Evolutionary conservation across 345 rosid species (phyloP).

Genomic region (Hibiscus mutabilis): DNA sequence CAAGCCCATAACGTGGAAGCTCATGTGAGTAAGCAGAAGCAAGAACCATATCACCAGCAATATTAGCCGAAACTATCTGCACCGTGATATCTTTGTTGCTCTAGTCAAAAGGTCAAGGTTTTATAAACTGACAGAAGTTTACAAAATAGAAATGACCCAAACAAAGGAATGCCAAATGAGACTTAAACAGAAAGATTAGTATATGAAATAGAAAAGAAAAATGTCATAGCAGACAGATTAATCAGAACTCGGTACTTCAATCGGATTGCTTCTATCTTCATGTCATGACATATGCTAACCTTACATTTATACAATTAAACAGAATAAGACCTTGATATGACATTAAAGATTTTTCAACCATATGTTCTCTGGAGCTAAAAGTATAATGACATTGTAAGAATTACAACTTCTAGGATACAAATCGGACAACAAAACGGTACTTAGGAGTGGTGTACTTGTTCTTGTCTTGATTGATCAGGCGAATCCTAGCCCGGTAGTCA

Average conservation of each 20-base stretch:
- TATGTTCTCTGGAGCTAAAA: neutral
- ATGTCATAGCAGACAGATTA: too few species aligned
- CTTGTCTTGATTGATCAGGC: constrained; percentile 72
- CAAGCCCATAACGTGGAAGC: constrained; percentile 54
- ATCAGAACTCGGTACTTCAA: too few species aligned
- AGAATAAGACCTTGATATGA: too few species aligned
- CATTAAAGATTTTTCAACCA: neutral
- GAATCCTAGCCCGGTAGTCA: constrained; percentile 79
- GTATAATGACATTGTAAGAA: neutral
- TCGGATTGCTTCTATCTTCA: too few species aligned
- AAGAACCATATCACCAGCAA: constrained; percentile 50
- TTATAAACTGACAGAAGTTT: neutral
- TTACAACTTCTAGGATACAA: constrained; percentile 41
- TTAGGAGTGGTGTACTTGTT: constrained; percentile 83
- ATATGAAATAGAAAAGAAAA: too few species aligned
- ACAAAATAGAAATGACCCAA: neutral
- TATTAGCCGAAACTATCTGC: constrained; percentile 48
- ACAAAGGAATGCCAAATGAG: too few species aligned
- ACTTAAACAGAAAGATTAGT: neutral
- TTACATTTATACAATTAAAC: too few species aligned
- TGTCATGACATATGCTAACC: too few species aligned
- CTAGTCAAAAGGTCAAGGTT: constrained; percentile 33
- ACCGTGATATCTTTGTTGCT: constrained; percentile 58
- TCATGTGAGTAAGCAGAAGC: constrained; percentile 36
- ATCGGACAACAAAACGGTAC: constrained; percentile 69